Evolutionary conservation across 805 yeast species (phyloP).

Genomic region (Candida corydali): DNA sequence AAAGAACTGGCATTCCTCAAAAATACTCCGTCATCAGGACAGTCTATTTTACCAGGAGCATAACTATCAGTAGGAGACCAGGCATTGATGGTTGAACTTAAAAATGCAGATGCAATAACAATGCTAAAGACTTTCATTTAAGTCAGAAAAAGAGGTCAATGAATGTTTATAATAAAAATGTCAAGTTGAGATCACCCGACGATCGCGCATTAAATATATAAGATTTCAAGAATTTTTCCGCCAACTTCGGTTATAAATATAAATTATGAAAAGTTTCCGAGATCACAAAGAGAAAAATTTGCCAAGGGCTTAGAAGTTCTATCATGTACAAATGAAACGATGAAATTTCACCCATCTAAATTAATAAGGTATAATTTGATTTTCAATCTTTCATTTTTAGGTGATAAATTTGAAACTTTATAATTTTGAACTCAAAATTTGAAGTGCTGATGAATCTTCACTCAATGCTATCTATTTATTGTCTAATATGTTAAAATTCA

Average conservation of each 20-base stretch:
- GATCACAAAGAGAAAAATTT: background rate
- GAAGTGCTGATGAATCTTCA: too few relatives aligned
- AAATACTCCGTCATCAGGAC: conserved; percentile 38
- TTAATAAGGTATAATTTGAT: too few relatives aligned
- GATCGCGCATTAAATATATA: background rate
- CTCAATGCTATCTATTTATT: too few relatives aligned
- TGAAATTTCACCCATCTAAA: background rate
- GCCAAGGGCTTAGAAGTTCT: background rate
- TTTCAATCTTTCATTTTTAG: too few relatives aligned
- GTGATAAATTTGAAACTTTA: too few relatives aligned
- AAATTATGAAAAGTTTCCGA: background rate
- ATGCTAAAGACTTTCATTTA: background rate
- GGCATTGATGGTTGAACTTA: background rate
- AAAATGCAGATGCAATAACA: background rate
- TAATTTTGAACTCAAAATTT: too few relatives aligned
- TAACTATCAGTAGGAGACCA: conserved; percentile 59
- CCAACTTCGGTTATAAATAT: background rate
- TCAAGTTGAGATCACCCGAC: too few relatives aligned
- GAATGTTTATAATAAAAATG: too few relatives aligned
- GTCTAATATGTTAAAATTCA: too few relatives aligned
- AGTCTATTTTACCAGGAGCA: conserved; percentile 56
- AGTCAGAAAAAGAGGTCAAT: too few relatives aligned
- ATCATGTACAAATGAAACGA: too few relatives aligned
- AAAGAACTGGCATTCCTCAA: conserved; percentile 48
- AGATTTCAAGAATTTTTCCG: background rate